phyloP scores from a whole-genome alignment of 2,329 filamentous ascomycete species.

The Clonostachys sp. region DNA sequence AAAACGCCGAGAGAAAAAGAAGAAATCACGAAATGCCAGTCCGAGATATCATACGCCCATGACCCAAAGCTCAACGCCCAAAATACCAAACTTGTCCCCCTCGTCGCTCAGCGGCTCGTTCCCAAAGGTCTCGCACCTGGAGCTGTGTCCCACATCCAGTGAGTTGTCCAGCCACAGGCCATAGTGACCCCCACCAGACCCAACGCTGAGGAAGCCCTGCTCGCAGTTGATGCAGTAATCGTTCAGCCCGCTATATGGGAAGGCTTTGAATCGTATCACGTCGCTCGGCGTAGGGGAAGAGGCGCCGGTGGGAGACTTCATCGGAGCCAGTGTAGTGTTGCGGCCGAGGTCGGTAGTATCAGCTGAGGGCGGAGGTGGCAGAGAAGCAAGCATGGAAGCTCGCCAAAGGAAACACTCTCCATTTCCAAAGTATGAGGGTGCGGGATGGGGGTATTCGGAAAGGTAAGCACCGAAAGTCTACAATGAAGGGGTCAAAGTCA shows the following conservation, averaged over 20 bases:
- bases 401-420: slow-evolving; percentile 83
- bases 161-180: slow-evolving; percentile 90
- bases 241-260: slow-evolving; percentile 92
- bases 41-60: slow-evolving; percentile 50
- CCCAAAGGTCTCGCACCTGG: slow-evolving; percentile 83
- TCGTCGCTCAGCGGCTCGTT: slow-evolving; percentile 93
- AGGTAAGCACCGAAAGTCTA: slow-evolving; percentile 90
- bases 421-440: slow-evolving; percentile 85
- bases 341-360: slow-evolving; percentile 43
- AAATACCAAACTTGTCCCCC: slow-evolving; percentile 83
- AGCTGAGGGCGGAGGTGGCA: slow-evolving; percentile 45
- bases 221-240: slow-evolving; percentile 97
- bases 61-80: slow-evolving; percentile 93
- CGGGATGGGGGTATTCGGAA: slow-evolving; percentile 78
- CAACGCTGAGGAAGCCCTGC: slow-evolving; percentile 76
- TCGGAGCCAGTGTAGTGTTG: slow-evolving; percentile 27
- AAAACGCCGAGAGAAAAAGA: too few relatives aligned
- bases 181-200: slow-evolving; percentile 84
- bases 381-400: slow-evolving; percentile 51
- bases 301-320: slow-evolving; percentile 14
- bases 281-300: slow-evolving; percentile 53
- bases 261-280: slow-evolving; percentile 90
- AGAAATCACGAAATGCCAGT: neutral
- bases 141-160: slow-evolving; percentile 79
- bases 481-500: neutral